phyloP scores from a whole-genome alignment of 2,329 filamentous ascomycete genomes.

The Alternaria brassicae region DNA sequence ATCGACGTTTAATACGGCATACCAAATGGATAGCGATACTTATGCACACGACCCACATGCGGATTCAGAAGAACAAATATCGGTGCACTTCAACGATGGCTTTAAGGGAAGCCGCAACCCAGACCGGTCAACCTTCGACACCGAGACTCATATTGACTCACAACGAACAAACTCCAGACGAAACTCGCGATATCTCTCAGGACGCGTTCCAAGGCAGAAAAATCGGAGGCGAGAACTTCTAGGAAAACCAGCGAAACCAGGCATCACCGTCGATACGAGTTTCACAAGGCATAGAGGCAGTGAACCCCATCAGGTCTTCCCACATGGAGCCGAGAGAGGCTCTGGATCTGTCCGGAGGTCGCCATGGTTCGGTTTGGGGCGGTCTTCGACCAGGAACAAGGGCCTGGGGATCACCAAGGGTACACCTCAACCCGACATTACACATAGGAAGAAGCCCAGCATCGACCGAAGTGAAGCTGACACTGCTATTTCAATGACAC shows the following conservation, averaged over 20 bases:
- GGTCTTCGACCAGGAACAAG: slow-evolving; percentile 39
- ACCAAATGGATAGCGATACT: slow-evolving; percentile 2
- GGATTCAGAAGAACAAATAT: slow-evolving; percentile 33
- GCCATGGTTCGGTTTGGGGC: slow-evolving; percentile 41
- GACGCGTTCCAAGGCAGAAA: slow-evolving; percentile 54
- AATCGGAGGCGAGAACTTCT: slow-evolving; percentile 67
- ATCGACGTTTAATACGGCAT: slow-evolving; percentile 12
- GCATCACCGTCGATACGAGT: slow-evolving; percentile 74
- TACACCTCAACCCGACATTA: slow-evolving; percentile 38
- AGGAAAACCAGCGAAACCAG: slow-evolving; percentile 65
- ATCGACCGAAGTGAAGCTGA: slow-evolving; percentile 33
- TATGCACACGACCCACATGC: slow-evolving; percentile 8
- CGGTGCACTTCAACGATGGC: slow-evolving; percentile 34
- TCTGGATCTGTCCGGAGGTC: slow-evolving; percentile 34
- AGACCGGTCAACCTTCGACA: slow-evolving; percentile 24
- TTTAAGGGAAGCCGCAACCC: slow-evolving; percentile 5
- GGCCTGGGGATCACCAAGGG: slow-evolving; percentile 47
- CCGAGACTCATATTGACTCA: slow-evolving; percentile 36
- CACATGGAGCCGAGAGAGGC: slow-evolving; percentile 40
- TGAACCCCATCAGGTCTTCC: slow-evolving; percentile 56
- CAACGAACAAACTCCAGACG: slow-evolving; percentile 41
- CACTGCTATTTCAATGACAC: slow-evolving; percentile 40
- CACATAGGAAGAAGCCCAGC: slow-evolving; percentile 23
- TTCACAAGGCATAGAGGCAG: slow-evolving; percentile 60
- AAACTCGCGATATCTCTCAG: slow-evolving; percentile 42